Evolutionary conservation across 78 protist genomes (phyloP).

Genomic region (Dictyostelium purpureum): DNA sequence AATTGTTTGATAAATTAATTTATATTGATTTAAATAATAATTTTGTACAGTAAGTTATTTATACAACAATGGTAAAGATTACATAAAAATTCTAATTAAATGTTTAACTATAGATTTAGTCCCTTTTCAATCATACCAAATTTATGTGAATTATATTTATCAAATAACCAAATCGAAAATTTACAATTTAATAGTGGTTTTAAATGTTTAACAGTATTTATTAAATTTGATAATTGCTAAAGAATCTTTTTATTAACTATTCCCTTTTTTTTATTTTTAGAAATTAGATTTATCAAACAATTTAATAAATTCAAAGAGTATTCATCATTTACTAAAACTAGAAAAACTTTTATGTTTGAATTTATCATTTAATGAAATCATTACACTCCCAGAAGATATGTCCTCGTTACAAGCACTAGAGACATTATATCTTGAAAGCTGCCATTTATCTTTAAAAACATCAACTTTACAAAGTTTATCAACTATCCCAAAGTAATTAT

Average conservation of each 20-base stretch:
- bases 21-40: slow-evolving; percentile 70
- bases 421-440: slow-evolving; percentile 23
- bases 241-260: not conserved
- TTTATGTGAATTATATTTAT: slow-evolving; percentile 52
- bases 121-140: slow-evolving; percentile 38
- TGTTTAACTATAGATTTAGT: slow-evolving; percentile 19
- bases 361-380: slow-evolving; percentile 30
- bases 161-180: slow-evolving; percentile 31
- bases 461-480: slow-evolving; percentile 30
- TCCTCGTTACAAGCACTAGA: slow-evolving; percentile 9
- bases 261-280: too few relatives aligned
- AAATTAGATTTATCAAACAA: slow-evolving; percentile 70
- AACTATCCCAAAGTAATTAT: slow-evolving; percentile 53
- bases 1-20: slow-evolving; percentile 41
- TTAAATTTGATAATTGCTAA: not conserved
- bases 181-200: slow-evolving; percentile 16
- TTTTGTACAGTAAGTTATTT: slow-evolving; percentile 49
- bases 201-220: slow-evolving; percentile 6
- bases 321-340: slow-evolving; percentile 30
- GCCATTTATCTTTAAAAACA: slow-evolving; percentile 11
- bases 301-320: slow-evolving; percentile 19
- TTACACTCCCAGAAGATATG: slow-evolving; percentile 43
- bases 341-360: slow-evolving; percentile 38
- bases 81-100: not conserved
- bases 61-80: not conserved